Evolutionary conservation across 2,329 filamentous ascomycete species (phyloP), one percentile per base, ranked within the genome.

Genomic region (Phyllosticta citribraziliensis): DNA sequence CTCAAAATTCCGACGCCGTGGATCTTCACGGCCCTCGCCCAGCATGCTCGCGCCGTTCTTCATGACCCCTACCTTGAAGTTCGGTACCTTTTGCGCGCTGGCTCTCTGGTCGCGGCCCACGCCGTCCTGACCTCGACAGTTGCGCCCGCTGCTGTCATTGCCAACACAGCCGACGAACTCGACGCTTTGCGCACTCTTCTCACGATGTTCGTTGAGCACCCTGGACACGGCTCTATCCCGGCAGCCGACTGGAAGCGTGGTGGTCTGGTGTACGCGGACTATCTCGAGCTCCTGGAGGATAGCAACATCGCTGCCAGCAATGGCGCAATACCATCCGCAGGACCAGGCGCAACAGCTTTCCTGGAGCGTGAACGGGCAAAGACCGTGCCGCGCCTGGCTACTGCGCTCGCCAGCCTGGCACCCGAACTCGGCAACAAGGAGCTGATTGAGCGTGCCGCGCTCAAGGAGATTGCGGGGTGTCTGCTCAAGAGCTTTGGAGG

Each of bases 1-100:
- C 60, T 62, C 35, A 52, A 58, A 30, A 83, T 97, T 52, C 91
- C 93, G 0, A 74, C 80, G 1, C 73, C 82, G 3, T 96, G 93
- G 91, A 81, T 97, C 57, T 96, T 89, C 85, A 84, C 90, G 63
- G 90, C 94, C 19, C 89, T 92, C 70, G 92, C 92, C 12, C 80
- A 93, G 14, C 88, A 88, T 73, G 91, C 91, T 74, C 88, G 89
- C 64, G 86, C 86, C 62, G 84, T 86, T 55, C 84, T 82, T 68
- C 84, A 85, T 65, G 85, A 92, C 70, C 80, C 88, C 11, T 81
- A 80, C 54, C 79, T 80, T 5, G 90, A 96, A 73, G 88, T 93
- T 10, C 82, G 87, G 60, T 94, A 87, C 68, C 84, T 99, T 12
- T 82, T 97, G 63, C 84, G 85, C 56, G 93, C 91, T 2, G 82